Base-by-base conservation (phyloP, 2,329 filamentous ascomycete genomes). In the Rutstroemia sp. region DNA sequence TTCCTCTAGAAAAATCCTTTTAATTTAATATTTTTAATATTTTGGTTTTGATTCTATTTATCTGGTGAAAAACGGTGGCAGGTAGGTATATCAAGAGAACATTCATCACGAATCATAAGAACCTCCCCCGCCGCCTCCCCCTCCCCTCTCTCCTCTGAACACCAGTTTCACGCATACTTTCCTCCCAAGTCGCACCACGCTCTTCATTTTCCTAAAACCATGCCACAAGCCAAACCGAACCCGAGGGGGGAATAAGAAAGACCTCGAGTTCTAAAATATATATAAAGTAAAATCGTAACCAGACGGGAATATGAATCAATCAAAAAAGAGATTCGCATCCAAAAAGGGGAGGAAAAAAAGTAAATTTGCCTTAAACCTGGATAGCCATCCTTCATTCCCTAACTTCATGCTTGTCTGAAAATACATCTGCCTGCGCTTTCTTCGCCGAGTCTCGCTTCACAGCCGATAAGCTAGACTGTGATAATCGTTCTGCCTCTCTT, bases 321-420 rank as follows among this genome's bases (percentile, higher is more conserved):
- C 27, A 30, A 30, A 10, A 30, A 3, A 30, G 23, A 45, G 47
- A 41, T 16, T 8, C 27, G 16, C 44, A 21, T 18, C 34, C 34
- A 39, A 41, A 54, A 19, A 5, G 18, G 21, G 18, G 21, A 16
- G n/a, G 3, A 27, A 18, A 23, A 19, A 19, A 18, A 27, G 10
- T 19, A 30, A n/a, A 19, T 10, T 30, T 30, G 27, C 27, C 27
- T 10, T 30, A 12, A 16, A 4, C 5, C 25, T 41, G 23, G 34
- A 41, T 19, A 14, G 25, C 39, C 3, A 30, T 30, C 27, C 25
- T 44, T 63, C 53, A 65, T 50, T 80, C 78, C 63, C 74, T 76
- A 30, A 80, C 77, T 52, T 79, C 81, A 63, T 83, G 75, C 64
- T 81, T 78, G 61, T 84, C 81, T 19, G 79, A 76, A 64, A 83